These are phyloP conservation scores for Monosporascus sp. DNA, from an alignment of 2,329 filamentous ascomycete genomes.

Conservation along the genomic window DNA sequence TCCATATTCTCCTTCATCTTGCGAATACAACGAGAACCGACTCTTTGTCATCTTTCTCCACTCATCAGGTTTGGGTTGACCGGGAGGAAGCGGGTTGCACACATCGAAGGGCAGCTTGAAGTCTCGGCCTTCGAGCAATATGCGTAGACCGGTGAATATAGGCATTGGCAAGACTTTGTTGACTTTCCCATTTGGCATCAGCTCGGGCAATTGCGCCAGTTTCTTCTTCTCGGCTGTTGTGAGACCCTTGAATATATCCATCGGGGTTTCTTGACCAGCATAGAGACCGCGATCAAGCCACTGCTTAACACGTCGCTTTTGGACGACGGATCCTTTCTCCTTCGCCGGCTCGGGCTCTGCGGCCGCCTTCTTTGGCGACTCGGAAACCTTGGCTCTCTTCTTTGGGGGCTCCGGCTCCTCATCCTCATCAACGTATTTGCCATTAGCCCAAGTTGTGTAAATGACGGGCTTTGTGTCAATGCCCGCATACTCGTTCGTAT, in stretches of 20 bases:
- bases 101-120: conserved; percentile 89
- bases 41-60: conserved; percentile 91
- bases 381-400: conserved; percentile 27
- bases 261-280: conserved; percentile 65
- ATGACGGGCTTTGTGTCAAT: conserved; percentile 54
- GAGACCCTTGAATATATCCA: conserved; percentile 43
- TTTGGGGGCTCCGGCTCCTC: conserved; percentile 33
- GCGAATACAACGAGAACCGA: conserved; percentile 37
- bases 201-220: conserved; percentile 41
- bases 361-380: conserved; percentile 27
- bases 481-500: conserved; percentile 57
- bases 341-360: conserved; percentile 28
- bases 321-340: conserved; percentile 31
- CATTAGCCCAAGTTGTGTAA: conserved; percentile 59
- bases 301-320: conserved; percentile 56
- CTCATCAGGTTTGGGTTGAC: conserved; percentile 86
- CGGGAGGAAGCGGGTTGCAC: conserved; percentile 78
- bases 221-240: conserved; percentile 46
- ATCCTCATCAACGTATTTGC: conserved; percentile 49
- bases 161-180: conserved; percentile 65
- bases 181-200: conserved; percentile 38
- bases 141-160: conserved; percentile 69
- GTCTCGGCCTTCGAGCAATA: conserved; percentile 67
- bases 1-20: not conserved
- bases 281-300: conserved; percentile 83